Evolutionary conservation across 176 grass and related monocot genomes (phyloP).

Genomic region (Ampelocalamus luodianensis): DNA sequence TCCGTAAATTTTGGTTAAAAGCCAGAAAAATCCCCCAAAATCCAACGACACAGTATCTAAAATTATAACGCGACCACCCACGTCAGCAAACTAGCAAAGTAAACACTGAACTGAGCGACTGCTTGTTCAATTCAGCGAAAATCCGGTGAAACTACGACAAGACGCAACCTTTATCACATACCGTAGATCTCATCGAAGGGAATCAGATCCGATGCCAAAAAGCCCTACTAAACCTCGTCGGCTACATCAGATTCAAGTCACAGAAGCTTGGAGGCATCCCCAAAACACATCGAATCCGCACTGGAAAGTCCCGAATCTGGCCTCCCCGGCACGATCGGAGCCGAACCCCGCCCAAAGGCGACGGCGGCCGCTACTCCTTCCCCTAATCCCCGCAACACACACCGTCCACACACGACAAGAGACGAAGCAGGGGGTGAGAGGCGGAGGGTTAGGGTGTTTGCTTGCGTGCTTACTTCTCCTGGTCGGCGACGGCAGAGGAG

Average conservation of each 20-base stretch:
- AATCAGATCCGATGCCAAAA: slow-evolving; percentile 53
- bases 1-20: background rate
- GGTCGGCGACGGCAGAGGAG: slow-evolving; percentile 64
- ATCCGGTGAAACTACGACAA: background rate
- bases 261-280: background rate
- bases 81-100: slow-evolving; percentile 1
- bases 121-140: slow-evolving; percentile 2
- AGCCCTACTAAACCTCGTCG: slow-evolving; percentile 28
- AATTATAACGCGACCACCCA: background rate
- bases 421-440: background rate
- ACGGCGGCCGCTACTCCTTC: background rate
- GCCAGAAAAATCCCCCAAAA: background rate
- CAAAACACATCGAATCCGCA: slow-evolving; percentile 4
- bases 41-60: background rate
- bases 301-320: background rate
- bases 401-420: background rate
- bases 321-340: slow-evolving; percentile 39
- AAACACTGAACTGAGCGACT: slow-evolving; percentile 12
- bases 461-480: slow-evolving; percentile 71
- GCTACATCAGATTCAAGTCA: slow-evolving; percentile 37
- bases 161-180: slow-evolving; percentile 10
- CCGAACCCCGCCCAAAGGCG: background rate
- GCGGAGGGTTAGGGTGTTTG: background rate
- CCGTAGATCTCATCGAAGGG: slow-evolving; percentile 43
- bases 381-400: background rate